phyloP scores from a whole-genome alignment of 176 grass and related monocot genomes.

The Metroxylon sagu region DNA sequence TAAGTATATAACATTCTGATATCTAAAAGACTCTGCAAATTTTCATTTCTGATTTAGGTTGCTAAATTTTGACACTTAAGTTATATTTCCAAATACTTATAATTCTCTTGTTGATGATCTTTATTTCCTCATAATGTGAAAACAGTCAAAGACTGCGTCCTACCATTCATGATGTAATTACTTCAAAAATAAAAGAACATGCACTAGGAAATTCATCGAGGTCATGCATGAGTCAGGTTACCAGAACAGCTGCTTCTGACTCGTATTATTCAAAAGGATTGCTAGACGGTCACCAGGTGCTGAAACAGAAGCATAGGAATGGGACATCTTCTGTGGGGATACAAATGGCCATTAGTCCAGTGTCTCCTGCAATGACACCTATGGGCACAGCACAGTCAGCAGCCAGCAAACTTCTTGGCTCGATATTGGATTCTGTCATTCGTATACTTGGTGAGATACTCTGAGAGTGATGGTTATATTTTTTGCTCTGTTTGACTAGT shows the following conservation, averaged over 20 bases:
- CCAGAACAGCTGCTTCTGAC: conserved; percentile 29
- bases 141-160: conserved; percentile 76
- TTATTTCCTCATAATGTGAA: conserved; percentile 9
- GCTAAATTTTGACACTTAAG: no score
- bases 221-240: conserved; percentile 31
- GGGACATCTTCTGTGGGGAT: conserved; percentile 36
- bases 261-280: conserved; percentile 35
- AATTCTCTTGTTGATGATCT: conserved; percentile 1
- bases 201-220: conserved; percentile 32
- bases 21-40: no score
- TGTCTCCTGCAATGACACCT: conserved; percentile 72
- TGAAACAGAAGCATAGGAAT: conserved; percentile 70
- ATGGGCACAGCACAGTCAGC: conserved; percentile 60
- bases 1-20: no score
- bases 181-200: conserved; percentile 68
- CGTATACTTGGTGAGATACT: conserved; percentile 73
- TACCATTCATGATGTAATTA: conserved; percentile 86
- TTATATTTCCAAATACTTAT: neutral
- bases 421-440: conserved; percentile 60
- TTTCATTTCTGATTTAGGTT: no score
- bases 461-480: neutral
- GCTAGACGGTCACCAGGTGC: conserved; percentile 29
- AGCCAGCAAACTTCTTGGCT: conserved; percentile 57
- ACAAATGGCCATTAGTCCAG: conserved; percentile 73
- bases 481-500: neutral